Percentiles rank a stretch among this genome's conserved stretches.
Evolutionary conservation across 1,284 basidiomycete species (phyloP).

Genomic region (Schizopora paradoxa): DNA sequence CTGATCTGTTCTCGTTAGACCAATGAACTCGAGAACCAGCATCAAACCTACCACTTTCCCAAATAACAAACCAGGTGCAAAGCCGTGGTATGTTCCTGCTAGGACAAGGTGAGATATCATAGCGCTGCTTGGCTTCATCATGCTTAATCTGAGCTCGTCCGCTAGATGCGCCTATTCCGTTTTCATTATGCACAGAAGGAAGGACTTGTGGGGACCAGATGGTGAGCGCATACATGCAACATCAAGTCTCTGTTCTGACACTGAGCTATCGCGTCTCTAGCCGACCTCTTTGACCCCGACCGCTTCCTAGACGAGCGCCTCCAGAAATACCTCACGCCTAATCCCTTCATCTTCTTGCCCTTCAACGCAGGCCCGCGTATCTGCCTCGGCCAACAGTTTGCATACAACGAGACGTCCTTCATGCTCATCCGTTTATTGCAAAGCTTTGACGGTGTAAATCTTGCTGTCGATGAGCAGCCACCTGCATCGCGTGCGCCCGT

Average conservation of each 20-base stretch:
- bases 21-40: neutral
- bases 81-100: slow-evolving; percentile 19
- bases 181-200: slow-evolving; percentile 20
- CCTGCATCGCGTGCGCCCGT: slow-evolving; percentile 9
- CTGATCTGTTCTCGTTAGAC: too few relatives aligned
- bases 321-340: slow-evolving; percentile 25
- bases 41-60: slow-evolving; percentile 2
- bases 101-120: slow-evolving; percentile 13
- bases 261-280: neutral
- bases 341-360: slow-evolving; percentile 22
- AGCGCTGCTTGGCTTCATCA: neutral
- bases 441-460: slow-evolving; percentile 17
- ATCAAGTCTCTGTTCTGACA: neutral
- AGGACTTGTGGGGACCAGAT: slow-evolving; percentile 23
- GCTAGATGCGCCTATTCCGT: slow-evolving; percentile 22
- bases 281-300: slow-evolving; percentile 24
- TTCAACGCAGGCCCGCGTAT: slow-evolving; percentile 19
- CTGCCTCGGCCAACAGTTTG: slow-evolving; percentile 24
- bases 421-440: slow-evolving; percentile 21
- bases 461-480: slow-evolving; percentile 21
- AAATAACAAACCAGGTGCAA: slow-evolving; percentile 10
- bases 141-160: neutral
- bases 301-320: slow-evolving; percentile 29
- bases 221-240: slow-evolving; percentile 13
- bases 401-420: slow-evolving; percentile 23